Conservation (phyloP, 2,329 filamentous ascomycete species). For the Trematosphaeria pertusa region DNA sequence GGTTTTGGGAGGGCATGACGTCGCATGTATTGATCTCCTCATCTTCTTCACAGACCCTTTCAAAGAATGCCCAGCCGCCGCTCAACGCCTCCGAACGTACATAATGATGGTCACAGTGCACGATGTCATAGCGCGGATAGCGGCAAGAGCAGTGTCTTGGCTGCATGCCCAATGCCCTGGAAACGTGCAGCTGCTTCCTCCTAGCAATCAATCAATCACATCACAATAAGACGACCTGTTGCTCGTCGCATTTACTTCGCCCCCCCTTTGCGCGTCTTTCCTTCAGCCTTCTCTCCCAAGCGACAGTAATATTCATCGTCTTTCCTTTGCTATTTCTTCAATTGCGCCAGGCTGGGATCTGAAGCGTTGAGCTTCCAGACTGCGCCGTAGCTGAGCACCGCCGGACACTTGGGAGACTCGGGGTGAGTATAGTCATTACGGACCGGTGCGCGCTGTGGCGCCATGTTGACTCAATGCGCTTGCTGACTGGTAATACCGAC, state of each 20-base stretch:
- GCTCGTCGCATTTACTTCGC: not conserved
- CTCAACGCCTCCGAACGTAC: not conserved
- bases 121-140: constrained; percentile 10
- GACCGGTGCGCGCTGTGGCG: not conserved
- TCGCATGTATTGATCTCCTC: not conserved
- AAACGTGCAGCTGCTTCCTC: not conserved
- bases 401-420: not conserved
- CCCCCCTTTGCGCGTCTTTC: not conserved
- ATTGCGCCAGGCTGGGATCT: not conserved
- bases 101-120: not conserved
- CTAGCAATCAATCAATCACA: constrained; percentile 7
- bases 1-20: not conserved
- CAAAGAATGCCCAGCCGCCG: not conserved
- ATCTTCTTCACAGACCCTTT: not conserved
- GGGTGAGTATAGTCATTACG: not conserved
- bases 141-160: not conserved
- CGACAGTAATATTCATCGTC: not conserved
- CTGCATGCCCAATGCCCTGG: not conserved
- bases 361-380: not conserved
- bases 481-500: not conserved
- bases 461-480: not conserved
- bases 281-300: not conserved
- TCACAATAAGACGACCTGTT: not conserved
- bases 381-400: not conserved
- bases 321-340: not conserved